Base-by-base conservation (phyloP, 306 rosid species). In the Citrullus colocynthis region DNA sequence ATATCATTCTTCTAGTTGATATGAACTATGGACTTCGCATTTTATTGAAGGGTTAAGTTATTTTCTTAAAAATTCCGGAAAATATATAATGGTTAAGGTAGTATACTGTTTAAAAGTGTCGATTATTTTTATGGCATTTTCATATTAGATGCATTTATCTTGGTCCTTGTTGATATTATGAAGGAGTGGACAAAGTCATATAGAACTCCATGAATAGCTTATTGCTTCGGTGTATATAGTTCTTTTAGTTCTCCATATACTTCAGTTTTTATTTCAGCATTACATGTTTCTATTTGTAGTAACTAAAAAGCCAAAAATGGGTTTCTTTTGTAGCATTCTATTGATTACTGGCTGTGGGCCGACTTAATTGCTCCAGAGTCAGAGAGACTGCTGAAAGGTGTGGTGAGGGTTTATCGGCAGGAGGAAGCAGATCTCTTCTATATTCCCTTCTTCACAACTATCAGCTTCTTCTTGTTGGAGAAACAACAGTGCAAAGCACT, bases 261-360 rank as follows among this genome's bases (percentile, higher is more conserved):
- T 24, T 32, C 0, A 51, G 37, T 52, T 24, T 71, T 48, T 73
- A 30, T 8, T 49, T 73, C 44, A 49, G 61, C 30, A 49, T 73
- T 24, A 51, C 77, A 8, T 13, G 36, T 13, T 48, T 73, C 7
- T 49, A 73, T 48, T 28, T 24, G 59, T 24, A 28, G 73, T 11
- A 37, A 65, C 49, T 65, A 16, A 64, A 64, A 48, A 17, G 58
- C 13, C 58, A 24, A 61, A 37, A 77, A 30, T 41, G 34, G 39
- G 48, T n/a, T 34, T 55, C 18, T 52, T 76, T 28, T 85, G 87
- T 87, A 93, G 97, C 98, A 90, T 63, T 92, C 98, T 0, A 74
- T 95, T 73, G 98, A 95, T 86, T 95, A 88, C 85, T 95, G 98
- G 98, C 86, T 95, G 36, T 95, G 98, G 98, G 88, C 89, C 54